These are phyloP conservation scores for Epithele typhae DNA, from an alignment of 768 basidiomycete genomes.

Conservation along the genomic window DNA sequence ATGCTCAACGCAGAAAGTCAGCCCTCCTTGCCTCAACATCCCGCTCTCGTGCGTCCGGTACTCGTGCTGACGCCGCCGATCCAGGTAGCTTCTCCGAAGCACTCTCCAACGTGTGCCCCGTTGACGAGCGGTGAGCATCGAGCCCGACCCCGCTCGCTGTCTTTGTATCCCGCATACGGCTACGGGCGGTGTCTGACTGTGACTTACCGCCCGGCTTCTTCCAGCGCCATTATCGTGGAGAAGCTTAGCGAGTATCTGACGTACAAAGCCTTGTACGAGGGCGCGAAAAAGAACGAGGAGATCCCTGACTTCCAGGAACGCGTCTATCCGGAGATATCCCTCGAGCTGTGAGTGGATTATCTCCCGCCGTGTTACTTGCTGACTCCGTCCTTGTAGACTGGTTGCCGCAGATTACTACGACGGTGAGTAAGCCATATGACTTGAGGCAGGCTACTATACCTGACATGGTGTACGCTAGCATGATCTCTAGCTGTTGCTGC, in stretches of 20 bases:
- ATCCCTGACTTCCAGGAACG: conserved; percentile 83
- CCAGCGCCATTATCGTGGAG: conserved; percentile 65
- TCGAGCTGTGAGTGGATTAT: conserved; percentile 70
- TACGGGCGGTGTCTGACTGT: neutral
- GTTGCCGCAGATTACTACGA: neutral
- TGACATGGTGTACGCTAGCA: too few species aligned
- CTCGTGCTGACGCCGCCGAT: too few species aligned
- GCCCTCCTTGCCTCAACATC: conserved; percentile 18
- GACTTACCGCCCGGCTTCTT: neutral
- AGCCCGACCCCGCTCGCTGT: neutral
- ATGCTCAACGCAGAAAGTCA: conserved; percentile 74
- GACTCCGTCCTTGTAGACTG: neutral
- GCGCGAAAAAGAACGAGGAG: conserved; percentile 72
- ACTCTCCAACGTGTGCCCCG: conserved; percentile 59
- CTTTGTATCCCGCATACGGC: neutral
- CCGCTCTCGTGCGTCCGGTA: neutral
- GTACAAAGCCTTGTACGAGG: conserved; percentile 77
- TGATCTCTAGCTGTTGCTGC: too few species aligned
- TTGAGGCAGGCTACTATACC: too few species aligned
- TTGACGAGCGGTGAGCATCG: conserved; percentile 61
- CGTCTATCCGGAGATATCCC: conserved; percentile 79
- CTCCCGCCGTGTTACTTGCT: neutral
- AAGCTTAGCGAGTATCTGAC: conserved; percentile 88
- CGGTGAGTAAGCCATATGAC: neutral
- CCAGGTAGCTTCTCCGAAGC: conserved; percentile 76